Evolutionary conservation across 2,329 filamentous ascomycete genomes (phyloP), one percentile per base, ranked within the genome.

Genomic region (Gliomastix tumulicola): DNA sequence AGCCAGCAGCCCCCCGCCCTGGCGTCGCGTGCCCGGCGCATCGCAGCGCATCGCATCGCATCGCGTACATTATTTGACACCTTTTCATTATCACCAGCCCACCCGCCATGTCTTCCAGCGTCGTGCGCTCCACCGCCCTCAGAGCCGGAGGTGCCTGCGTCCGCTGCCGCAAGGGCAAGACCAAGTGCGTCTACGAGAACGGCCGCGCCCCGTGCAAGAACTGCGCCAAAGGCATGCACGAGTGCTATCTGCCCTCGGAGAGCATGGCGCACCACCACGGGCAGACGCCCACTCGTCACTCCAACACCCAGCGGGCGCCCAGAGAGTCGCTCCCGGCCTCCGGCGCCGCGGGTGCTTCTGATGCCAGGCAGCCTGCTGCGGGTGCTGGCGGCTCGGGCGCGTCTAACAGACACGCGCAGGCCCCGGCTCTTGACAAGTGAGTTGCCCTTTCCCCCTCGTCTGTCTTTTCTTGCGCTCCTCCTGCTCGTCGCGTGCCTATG

Each of bases 91-190:
- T n/a, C n/a, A n/a, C n/a, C n/a, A n/a, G n/a, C n/a, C n/a, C n/a
- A n/a, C 13, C 20, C 32, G 21, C 11, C 35, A 41, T 43, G 41
- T 62, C 68, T 34, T 59, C 68, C 39, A 63, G 54, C 48, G 55
- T 70, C 44, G 67, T 72, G 50, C 70, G 74, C 58, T 70, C 70
- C 49, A 78, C 74, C 45, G 74, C 74, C 56, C 70, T 77, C 38
- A 66, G 74, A 51, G 74, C 74, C 54, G 74, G 74, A 52, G 74
- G 73, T 49, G 74, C 74, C 49, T 79, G 74, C 46, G 74, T 78
- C 46, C 72, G 74, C 56, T 79, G 74, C 57, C 72, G 74, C 54
- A 79, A 78, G 53, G 74, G 74, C 59, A 79, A 79, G 57, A 79
- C 74, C 36, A 78, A 77, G 49, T 79, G 74, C 44, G 74, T 78